Evolutionary conservation across 345 rosid genomes (phyloP), one percentile per base, ranked within the genome.

Genomic region (Salix brachista): DNA sequence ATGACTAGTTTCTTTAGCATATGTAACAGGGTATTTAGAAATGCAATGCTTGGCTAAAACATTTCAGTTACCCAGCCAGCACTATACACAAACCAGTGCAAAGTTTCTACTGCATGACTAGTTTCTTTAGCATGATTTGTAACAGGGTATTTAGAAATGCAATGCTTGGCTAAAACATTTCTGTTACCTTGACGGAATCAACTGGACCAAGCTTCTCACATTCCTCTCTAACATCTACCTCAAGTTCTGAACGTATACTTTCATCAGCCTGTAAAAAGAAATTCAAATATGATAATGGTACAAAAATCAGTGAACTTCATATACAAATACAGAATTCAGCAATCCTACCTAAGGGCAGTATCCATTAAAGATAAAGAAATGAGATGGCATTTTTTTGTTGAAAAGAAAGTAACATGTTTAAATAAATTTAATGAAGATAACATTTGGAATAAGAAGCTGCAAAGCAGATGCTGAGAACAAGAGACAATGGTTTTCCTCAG

Each of bases 221-320:
- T 85, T 96, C 99, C 77, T 89, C 98, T 86, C 80, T 83, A 81
- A 94, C 87, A 80, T 94, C 99, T 61, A 84, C 88, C 83, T 94
- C 94, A 72, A 96, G 79, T 68, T 96, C 99, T 39, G 89, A 72
- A 78, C 78, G 52, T 80, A 93, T 81, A 84, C 73, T 86, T 83
- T 92, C 99, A 86, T 96, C 98, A 39, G 87, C 81, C 98, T 94
- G 86, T 39, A 64, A 67, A 21, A 41, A 65, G 58, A 62, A 30
- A 65, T 32, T 34, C 64, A 77, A 64, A 44, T n/a, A 25, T 3
- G 2, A 46, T 21, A 2, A 32, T 64, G 39, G 75, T 14, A 50
- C 54, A 52, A 21, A 34, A 39, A 72, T 26, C 23, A 48, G 42
- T 16, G 54, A 8, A 6, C 56, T 58, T 28, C 65, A 34, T n/a